These are phyloP conservation scores for Juglanconis sp. DNA, from an alignment of 2,329 filamentous ascomycete genomes.

Conservation along the genomic window DNA sequence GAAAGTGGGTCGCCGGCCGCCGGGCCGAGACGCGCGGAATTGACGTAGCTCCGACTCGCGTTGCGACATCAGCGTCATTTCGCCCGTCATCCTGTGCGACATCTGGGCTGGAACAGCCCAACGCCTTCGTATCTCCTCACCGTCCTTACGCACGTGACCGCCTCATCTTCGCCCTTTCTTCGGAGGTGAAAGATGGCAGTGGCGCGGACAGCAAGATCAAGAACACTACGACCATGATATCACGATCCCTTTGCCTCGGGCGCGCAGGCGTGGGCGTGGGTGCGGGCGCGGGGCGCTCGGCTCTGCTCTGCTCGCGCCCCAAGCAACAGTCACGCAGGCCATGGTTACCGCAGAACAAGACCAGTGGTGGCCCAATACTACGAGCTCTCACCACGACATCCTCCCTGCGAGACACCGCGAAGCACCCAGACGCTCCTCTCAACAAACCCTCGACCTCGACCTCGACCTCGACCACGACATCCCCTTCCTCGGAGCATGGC, in stretches of 20 bases:
- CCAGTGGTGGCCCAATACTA: not conserved
- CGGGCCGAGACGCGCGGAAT: not conserved
- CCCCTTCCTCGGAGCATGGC: not conserved
- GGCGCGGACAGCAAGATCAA: not conserved
- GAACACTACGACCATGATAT: slow-evolving; percentile 5
- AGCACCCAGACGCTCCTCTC: not conserved
- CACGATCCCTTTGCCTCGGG: slow-evolving; percentile 6
- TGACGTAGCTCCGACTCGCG: not conserved
- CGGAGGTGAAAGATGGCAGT: not conserved
- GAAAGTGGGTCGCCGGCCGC: not conserved
- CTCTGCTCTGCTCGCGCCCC: slow-evolving; percentile 7
- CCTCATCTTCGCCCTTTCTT: not conserved
- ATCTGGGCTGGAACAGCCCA: not conserved
- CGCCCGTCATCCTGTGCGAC: not conserved
- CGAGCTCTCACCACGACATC: slow-evolving; percentile 10
- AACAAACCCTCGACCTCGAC: not conserved
- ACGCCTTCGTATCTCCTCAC: not conserved
- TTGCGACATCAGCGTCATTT: not conserved
- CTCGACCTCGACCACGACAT: not conserved
- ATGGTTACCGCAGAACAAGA: not conserved
- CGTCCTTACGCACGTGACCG: not conserved
- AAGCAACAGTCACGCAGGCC: slow-evolving; percentile 4
- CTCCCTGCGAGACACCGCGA: slow-evolving; percentile 3
- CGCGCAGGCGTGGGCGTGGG: not conserved
- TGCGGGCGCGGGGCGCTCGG: slow-evolving; percentile 2